phyloP scores from a whole-genome alignment of 2,329 filamentous ascomycete genomes.

The Clonostachys chloroleuca region DNA sequence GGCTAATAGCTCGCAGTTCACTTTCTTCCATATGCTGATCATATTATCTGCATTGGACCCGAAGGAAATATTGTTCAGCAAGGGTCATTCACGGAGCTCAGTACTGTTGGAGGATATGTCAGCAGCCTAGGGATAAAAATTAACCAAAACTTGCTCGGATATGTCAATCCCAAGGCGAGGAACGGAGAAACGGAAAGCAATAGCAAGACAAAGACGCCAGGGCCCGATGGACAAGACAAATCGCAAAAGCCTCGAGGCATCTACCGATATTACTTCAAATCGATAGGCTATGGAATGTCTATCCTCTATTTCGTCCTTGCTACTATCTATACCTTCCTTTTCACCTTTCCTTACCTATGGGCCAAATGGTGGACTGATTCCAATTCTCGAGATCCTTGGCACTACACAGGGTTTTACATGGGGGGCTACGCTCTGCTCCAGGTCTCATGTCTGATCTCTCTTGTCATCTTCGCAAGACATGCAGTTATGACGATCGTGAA shows the following conservation, averaged over 20 bases:
- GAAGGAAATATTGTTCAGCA: slow-evolving; percentile 35
- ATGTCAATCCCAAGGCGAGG: slow-evolving; percentile 8
- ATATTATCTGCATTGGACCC: slow-evolving; percentile 34
- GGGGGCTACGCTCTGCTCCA: not conserved
- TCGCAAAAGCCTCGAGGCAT: no score
- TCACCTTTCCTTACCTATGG: slow-evolving; percentile 2
- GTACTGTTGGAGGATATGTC: slow-evolving; percentile 26
- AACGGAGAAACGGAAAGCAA: no score
- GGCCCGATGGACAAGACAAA: no score
- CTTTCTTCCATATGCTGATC: slow-evolving; percentile 30
- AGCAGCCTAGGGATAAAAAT: slow-evolving; percentile 21
- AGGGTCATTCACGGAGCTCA: slow-evolving; percentile 27
- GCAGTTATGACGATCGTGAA: slow-evolving; percentile 12
- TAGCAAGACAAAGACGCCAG: no score
- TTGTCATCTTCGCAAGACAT: slow-evolving; percentile 3
- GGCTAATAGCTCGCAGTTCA: slow-evolving; percentile 26
- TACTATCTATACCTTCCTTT: no score
- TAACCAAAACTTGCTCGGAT: slow-evolving; percentile 13
- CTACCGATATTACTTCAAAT: no score
- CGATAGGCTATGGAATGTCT: no score
- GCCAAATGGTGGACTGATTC: slow-evolving; percentile 13
- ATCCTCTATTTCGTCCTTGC: no score
- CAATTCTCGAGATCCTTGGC: fast-evolving
- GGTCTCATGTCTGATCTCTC: not conserved
- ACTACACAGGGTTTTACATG: not conserved